Percentiles rank a stretch among this genome's conserved stretches.
phyloP scores from a whole-genome alignment of 2,329 filamentous ascomycete species.

The Trichoderma koningii region DNA sequence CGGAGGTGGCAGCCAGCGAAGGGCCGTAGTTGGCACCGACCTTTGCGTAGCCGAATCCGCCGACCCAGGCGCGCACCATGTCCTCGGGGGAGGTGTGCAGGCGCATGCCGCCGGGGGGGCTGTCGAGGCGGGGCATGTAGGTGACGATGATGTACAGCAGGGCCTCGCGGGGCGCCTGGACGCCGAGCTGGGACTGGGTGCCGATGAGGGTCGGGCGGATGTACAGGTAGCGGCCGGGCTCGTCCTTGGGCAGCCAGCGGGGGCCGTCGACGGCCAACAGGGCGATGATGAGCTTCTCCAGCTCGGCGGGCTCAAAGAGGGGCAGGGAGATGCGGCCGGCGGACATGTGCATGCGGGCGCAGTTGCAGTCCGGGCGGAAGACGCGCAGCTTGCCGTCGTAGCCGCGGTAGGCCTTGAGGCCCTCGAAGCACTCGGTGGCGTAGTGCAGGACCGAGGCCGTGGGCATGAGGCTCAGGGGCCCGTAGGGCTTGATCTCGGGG shows the following conservation, averaged over 20 bases:
- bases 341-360: constrained; percentile 63
- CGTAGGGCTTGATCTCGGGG: constrained; percentile 75
- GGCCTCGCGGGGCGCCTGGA: constrained; percentile 78
- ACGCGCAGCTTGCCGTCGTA: constrained; percentile 72
- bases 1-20: constrained; percentile 72
- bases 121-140: constrained; percentile 61
- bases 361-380: constrained; percentile 76
- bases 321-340: constrained; percentile 72
- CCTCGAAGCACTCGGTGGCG: constrained; percentile 89
- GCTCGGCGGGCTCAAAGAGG: constrained; percentile 67
- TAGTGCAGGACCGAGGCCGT: constrained; percentile 84
- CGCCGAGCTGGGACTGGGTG: constrained; percentile 76
- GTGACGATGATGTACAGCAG: constrained; percentile 79
- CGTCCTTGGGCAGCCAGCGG: constrained; percentile 75
- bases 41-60: constrained; percentile 90
- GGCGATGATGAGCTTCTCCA: constrained; percentile 72
- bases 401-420: constrained; percentile 78
- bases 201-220: constrained; percentile 86
- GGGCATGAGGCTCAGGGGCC: constrained; percentile 75
- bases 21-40: constrained; percentile 94
- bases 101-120: constrained; percentile 61
- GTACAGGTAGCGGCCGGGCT: constrained; percentile 75
- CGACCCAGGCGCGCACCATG: constrained; percentile 88
- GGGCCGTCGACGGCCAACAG: constrained; percentile 72
- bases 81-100: constrained; percentile 79